phyloP scores from a whole-genome alignment of 1,284 basidiomycete genomes.

The Xerocomus nothofagi region DNA sequence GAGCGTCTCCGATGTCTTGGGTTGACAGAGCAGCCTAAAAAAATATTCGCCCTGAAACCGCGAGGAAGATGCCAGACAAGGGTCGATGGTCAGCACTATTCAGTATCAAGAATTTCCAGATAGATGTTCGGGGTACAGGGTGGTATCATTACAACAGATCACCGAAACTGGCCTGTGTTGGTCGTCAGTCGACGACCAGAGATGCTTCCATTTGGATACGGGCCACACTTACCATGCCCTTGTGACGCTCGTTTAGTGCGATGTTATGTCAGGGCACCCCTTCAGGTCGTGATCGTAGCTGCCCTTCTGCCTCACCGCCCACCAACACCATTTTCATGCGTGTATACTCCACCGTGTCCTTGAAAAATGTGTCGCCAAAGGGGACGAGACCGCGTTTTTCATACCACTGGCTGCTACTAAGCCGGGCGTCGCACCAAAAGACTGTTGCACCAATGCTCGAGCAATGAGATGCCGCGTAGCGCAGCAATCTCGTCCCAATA shows the following conservation, averaged over 20 bases:
- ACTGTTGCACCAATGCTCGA: constrained; percentile 39
- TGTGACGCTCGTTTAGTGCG: background rate
- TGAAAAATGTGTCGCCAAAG: constrained; percentile 53
- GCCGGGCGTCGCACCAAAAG: constrained; percentile 60
- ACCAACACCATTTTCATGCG: constrained; percentile 44
- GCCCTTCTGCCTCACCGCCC: background rate
- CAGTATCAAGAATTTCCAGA: constrained; percentile 4
- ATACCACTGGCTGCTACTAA: constrained; percentile 50
- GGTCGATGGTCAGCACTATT: background rate
- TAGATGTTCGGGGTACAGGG: constrained; percentile 18
- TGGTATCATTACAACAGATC: constrained; percentile 6
- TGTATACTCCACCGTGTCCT: constrained; percentile 53
- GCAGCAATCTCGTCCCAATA: constrained; percentile 50
- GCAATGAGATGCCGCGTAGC: constrained; percentile 41
- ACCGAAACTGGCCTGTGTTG: constrained; percentile 9
- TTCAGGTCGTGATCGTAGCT: background rate
- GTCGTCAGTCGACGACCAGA: constrained; percentile 11
- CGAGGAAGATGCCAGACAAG: constrained; percentile 4
- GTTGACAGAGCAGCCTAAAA: background rate
- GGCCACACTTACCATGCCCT: constrained; percentile 6
- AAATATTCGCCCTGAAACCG: constrained; percentile 6
- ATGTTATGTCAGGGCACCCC: background rate
- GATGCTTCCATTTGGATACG: background rate
- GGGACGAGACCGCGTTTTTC: constrained; percentile 47
- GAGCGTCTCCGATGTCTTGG: constrained; percentile 2